Evolutionary conservation across 148 eudicot species (phyloP).

Genomic region (Euryodendron excelsum): DNA sequence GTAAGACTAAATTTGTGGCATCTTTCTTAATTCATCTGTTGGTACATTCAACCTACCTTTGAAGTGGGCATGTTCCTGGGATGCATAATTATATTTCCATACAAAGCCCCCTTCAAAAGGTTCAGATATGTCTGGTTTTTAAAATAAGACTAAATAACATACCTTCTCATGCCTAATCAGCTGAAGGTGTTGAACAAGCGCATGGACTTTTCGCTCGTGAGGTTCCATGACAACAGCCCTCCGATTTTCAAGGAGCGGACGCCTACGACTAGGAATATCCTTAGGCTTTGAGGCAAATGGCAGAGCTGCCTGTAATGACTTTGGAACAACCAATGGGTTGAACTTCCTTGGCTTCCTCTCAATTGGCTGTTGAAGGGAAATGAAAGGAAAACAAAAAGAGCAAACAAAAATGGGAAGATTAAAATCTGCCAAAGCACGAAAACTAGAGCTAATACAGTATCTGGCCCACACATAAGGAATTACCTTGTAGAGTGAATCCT

Average conservation of each 20-base stretch:
- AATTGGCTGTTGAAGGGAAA: conserved; percentile 51
- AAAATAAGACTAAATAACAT: conserved; percentile 1
- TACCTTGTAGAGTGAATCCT: conserved; percentile 92
- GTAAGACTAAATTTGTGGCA: not conserved
- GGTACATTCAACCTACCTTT: not conserved
- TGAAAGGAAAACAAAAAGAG: not conserved
- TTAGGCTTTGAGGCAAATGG: conserved; percentile 88
- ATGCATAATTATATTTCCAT: not conserved
- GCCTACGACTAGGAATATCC: conserved; percentile 44
- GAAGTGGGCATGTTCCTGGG: not conserved
- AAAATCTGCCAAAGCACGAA: not conserved
- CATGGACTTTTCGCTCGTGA: conserved; percentile 42
- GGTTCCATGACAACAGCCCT: conserved; percentile 83
- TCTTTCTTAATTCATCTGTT: not conserved
- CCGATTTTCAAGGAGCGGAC: conserved; percentile 33
- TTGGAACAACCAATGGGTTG: conserved; percentile 79
- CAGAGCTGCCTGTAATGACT: conserved; percentile 59
- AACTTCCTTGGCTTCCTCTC: conserved; percentile 71
- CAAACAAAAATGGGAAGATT: not conserved
- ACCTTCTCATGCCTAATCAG: conserved; percentile 73
- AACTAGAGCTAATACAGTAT: not conserved
- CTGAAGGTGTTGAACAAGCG: conserved; percentile 56
- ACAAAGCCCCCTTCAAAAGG: not conserved
- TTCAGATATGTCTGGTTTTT: not conserved
- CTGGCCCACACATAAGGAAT: not conserved